Evolutionary conservation across 768 basidiomycete genomes (phyloP).

Genomic region (Phlebiopsis flavidoalba): DNA sequence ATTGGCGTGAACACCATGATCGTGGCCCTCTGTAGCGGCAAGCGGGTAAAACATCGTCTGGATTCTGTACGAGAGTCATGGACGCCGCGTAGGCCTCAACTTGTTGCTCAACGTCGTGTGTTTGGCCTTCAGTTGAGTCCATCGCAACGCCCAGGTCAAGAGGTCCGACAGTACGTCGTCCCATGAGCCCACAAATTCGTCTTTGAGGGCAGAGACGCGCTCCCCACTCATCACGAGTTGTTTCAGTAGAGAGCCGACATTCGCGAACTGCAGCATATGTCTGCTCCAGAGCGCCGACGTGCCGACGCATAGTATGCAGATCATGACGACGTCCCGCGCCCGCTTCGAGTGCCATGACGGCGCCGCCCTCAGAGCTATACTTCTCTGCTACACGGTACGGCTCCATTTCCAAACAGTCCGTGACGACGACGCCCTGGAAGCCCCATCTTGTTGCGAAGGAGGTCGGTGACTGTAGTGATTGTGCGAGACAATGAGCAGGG

Average conservation of each 20-base stretch:
- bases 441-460: conserved; percentile 48
- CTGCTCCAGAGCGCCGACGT: conserved; percentile 47
- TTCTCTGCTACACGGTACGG: conserved; percentile 52
- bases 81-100: conserved; percentile 44
- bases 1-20: conserved; percentile 49
- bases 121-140: conserved; percentile 32
- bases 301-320: conserved; percentile 54
- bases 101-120: conserved; percentile 39
- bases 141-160: conserved; percentile 23
- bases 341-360: conserved; percentile 51
- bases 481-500: conserved; percentile 54
- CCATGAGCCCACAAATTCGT: conserved; percentile 44
- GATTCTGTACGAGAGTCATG: conserved; percentile 42
- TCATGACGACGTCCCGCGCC: conserved; percentile 74
- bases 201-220: conserved; percentile 48
- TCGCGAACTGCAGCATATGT: conserved; percentile 45
- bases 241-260: conserved; percentile 36
- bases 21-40: conserved; percentile 15
- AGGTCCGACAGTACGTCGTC: conserved; percentile 21
- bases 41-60: conserved; percentile 32
- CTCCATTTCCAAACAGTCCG: conserved; percentile 76
- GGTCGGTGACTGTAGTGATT: conserved; percentile 44
- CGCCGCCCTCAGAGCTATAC: conserved; percentile 47
- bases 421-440: conserved; percentile 59
- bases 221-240: conserved; percentile 36